A percentile compares a stretch with the other conserved stretches of the same genome.
Conservation (phyloP, 23 red algal species). For the Pyropia yezoensis region DNA sequence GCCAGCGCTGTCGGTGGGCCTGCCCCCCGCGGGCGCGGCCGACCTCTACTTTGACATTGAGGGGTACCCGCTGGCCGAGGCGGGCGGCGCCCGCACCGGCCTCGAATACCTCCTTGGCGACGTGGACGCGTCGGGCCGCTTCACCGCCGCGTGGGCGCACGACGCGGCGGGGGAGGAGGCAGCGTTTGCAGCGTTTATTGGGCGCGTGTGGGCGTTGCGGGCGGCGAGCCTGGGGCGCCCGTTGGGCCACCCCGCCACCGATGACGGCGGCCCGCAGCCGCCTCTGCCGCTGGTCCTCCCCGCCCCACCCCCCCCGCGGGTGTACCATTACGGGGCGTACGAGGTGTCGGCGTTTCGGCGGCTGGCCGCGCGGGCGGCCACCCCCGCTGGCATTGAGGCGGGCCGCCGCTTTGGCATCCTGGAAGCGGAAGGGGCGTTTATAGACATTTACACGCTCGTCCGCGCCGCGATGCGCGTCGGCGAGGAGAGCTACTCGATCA, state of each 20-base stretch:
- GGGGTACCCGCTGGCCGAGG: conserved; percentile 41
- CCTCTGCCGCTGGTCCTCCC: too few relatives aligned
- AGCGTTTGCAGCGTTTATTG: conserved; percentile 28
- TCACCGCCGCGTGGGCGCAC: conserved; percentile 59
- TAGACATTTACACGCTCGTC: conserved; percentile 61
- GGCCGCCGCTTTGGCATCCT: conserved; percentile 13
- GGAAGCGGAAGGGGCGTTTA: conserved; percentile 30
- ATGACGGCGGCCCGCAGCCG: too few relatives aligned
- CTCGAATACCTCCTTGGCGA: conserved; percentile 71
- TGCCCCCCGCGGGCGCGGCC: conserved; percentile 13
- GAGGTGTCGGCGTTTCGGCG: conserved; percentile 52
- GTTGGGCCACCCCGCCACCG: too few relatives aligned
- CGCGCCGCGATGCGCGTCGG: conserved; percentile 28
- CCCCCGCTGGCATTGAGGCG: conserved; percentile 14
- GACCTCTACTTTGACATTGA: conserved; percentile 80
- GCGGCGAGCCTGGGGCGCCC: neutral
- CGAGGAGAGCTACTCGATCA: conserved; percentile 67
- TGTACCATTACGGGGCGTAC: conserved; percentile 78
- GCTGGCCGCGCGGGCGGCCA: conserved; percentile 29
- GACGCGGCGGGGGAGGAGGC: conserved; percentile 38
- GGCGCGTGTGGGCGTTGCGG: neutral
- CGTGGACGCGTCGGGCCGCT: conserved; percentile 13
- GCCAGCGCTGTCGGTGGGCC: neutral
- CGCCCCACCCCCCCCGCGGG: neutral
- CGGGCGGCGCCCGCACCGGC: conserved; percentile 1